Evolutionary conservation across 1,284 basidiomycete species (phyloP).

Genomic region (Cutaneotrichosporon dermatis): DNA sequence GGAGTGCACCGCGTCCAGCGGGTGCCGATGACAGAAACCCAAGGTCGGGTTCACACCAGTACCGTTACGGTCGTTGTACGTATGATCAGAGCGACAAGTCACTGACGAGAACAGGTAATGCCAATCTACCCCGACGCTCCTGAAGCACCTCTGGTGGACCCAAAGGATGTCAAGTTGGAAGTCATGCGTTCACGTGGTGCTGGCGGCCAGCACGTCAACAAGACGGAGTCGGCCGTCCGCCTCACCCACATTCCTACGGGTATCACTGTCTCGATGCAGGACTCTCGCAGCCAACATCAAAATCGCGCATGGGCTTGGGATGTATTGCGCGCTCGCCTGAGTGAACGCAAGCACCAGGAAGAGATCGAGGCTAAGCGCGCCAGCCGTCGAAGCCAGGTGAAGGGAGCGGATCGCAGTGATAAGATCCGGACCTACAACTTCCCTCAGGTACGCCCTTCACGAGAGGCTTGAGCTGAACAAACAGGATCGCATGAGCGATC

Average conservation of each 20-base stretch:
- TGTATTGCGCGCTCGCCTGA: slow-evolving; percentile 73
- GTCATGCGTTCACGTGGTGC: slow-evolving; percentile 94
- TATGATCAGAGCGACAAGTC: slow-evolving; percentile 3
- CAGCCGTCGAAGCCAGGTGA: slow-evolving; percentile 66
- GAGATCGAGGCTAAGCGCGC: slow-evolving; percentile 69
- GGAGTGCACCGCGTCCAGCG: slow-evolving; percentile 95
- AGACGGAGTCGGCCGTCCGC: slow-evolving; percentile 97
- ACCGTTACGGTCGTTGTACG: slow-evolving; percentile 81
- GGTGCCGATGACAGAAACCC: slow-evolving; percentile 82
- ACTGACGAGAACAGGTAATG: slow-evolving; percentile 24
- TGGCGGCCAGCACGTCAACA: slow-evolving; percentile 98
- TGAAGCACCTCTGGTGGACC: slow-evolving; percentile 59
- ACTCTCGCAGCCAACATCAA: slow-evolving; percentile 92
- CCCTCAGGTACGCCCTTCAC: slow-evolving; percentile 58
- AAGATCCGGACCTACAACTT: slow-evolving; percentile 93
- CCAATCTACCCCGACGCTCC: slow-evolving; percentile 55
- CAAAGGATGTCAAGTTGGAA: slow-evolving; percentile 83
- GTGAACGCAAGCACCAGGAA: slow-evolving; percentile 68
- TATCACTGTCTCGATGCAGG: slow-evolving; percentile 96
- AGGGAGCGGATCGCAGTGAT: slow-evolving; percentile 76
- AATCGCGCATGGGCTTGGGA: slow-evolving; percentile 84
- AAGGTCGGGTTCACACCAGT: slow-evolving; percentile 86
- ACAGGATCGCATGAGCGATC: slow-evolving; percentile 86
- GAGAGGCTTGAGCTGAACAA: no score
- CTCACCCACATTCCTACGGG: slow-evolving; percentile 90